A percentile compares a stretch with the other conserved stretches of the same genome.
Conservation (phyloP, 257 asterid species). For the Salvia splendens region DNA sequence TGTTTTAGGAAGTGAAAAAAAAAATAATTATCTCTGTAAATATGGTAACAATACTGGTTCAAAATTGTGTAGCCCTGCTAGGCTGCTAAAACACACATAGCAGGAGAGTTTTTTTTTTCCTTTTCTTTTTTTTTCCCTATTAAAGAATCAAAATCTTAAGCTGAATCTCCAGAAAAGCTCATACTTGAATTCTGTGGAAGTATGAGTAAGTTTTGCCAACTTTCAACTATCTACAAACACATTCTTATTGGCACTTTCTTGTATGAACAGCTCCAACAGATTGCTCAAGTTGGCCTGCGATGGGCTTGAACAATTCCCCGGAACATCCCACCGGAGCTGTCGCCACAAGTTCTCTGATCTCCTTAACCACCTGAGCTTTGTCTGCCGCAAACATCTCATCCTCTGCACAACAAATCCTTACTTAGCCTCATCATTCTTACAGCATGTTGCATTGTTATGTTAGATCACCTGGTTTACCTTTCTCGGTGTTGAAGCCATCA, state of each 20-base stretch:
- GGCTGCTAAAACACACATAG: neutral
- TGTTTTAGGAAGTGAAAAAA: too few species aligned
- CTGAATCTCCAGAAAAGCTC: neutral
- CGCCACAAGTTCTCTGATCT: conserved; percentile 60
- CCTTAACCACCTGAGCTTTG: conserved; percentile 70
- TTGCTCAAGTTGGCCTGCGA: conserved; percentile 30
- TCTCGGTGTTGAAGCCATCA: conserved; percentile 58
- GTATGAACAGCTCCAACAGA: conserved; percentile 20
- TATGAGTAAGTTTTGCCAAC: conserved; percentile 19
- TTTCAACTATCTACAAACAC: conserved; percentile 24
- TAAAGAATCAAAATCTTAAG: conserved; percentile 7
- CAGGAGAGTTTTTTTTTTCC: neutral
- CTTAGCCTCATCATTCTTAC: neutral
- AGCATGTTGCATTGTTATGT: neutral
- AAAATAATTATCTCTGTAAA: too few species aligned
- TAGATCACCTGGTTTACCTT: conserved; percentile 43
- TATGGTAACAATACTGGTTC: too few species aligned
- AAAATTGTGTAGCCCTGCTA: too few species aligned
- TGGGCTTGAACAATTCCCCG: conserved; percentile 50
- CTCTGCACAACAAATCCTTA: conserved; percentile 45
- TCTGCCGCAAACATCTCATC: conserved; percentile 83
- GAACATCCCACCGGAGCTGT: conserved; percentile 42
- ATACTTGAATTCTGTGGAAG: conserved; percentile 9
- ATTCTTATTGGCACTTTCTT: conserved; percentile 5
- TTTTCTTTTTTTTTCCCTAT: too few species aligned